Evolutionary conservation across 352 stramenopile genomes (phyloP), one percentile per base, ranked within the genome.

Genomic region (Globisporangium mamillatum): DNA sequence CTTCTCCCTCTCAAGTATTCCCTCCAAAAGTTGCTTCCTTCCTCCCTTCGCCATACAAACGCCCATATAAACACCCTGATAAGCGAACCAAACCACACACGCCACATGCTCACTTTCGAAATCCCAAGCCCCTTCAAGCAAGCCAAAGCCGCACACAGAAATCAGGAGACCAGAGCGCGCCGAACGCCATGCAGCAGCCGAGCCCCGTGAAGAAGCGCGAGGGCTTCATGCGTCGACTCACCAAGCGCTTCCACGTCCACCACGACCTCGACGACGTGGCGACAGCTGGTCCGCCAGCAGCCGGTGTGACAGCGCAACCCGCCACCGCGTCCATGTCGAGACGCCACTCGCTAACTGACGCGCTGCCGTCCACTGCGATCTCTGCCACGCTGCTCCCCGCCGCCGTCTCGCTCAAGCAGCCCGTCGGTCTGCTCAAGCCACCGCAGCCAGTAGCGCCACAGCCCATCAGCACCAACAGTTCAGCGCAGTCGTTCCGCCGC

Each of bases 261-360:
- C 54, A 58, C 52, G 22, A 60, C 27, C 41, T 0, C 16, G 54
- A 60, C 27, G 54, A 60, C 27, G 54, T n/a, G 54, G 54, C 27
- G 54, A 60, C 54, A 60, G 54, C 54, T 60, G 54, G 16, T 36
- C 54, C 16, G 27, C 27, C 54, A 60, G 25, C 53, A 32, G 27
- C 27, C 53, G 54, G 5, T 48, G 41, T 16, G 16, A 48, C 41
- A 48, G 14, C 41, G 41, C 41, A 20, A 48, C 0, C 41, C 16
- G 7, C 38, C 38, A 12, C 38, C 1, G 54, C 36, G 36, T 44
- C 27, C 54, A n/a, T 60, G 12, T 25, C 54, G 32, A 29, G 54
- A 29, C 54, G 54, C 16, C 54, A 60, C 27, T 41, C 54, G 16
- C 25, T 60, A 41, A 60, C 54, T 60, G 54, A 41, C 54, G 54